phyloP scores from a whole-genome alignment of 202 grass and related monocot species.

The Bolboschoenoplectus hybrid region DNA sequence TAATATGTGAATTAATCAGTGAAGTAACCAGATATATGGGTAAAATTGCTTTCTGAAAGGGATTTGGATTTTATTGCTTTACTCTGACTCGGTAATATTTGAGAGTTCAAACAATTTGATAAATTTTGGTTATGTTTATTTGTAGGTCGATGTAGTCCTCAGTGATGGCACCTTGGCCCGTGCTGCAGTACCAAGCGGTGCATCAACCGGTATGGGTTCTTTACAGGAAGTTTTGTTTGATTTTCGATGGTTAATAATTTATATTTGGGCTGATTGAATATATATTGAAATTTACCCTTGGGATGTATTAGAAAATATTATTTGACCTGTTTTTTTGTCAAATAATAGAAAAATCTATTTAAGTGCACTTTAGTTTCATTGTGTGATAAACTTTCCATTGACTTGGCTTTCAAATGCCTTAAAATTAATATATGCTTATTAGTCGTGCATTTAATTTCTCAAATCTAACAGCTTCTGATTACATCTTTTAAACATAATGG shows the following conservation, averaged over 20 bases:
- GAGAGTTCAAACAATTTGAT: neutral
- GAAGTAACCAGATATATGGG: neutral
- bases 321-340: neutral
- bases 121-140: neutral
- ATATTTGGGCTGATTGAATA: neutral
- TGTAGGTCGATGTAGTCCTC: conserved; percentile 65
- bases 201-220: conserved; percentile 73
- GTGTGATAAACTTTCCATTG: conserved; percentile 10
- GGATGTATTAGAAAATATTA: neutral
- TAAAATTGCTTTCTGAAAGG: neutral
- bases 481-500: neutral
- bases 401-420: neutral
- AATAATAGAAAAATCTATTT: neutral
- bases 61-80: neutral
- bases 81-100: neutral
- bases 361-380: conserved; percentile 4
- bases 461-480: neutral
- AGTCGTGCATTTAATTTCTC: neutral
- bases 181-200: conserved; percentile 86
- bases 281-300: neutral
- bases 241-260: neutral
- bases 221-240: neutral
- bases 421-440: neutral
- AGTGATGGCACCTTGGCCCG: conserved; percentile 67
- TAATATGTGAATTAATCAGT: neutral